phyloP scores from a whole-genome alignment of 257 asterid species.

The Lithospermum erythrorhizon region DNA sequence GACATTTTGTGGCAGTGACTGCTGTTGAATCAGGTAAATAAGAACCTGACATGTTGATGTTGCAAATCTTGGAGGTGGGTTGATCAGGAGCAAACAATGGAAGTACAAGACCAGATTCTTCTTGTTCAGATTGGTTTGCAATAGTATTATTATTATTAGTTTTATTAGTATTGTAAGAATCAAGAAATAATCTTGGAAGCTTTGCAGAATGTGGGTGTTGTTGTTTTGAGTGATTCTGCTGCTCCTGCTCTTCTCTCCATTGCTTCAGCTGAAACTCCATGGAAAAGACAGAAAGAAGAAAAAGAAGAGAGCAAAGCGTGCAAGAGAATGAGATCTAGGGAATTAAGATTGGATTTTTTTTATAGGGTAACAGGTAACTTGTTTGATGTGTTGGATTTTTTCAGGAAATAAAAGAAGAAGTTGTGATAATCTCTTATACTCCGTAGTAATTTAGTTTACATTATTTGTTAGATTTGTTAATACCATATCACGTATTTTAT shows the following conservation, averaged over 20 bases:
- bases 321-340: not conserved
- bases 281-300: not conserved
- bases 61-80: constrained; percentile 27
- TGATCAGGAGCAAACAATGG: constrained; percentile 66
- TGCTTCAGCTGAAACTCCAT: constrained; percentile 17
- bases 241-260: constrained; percentile 41
- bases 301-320: not conserved
- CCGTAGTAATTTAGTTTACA: too few relatives aligned
- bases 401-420: not conserved
- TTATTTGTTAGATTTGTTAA: too few relatives aligned
- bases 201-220: constrained; percentile 28
- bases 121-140: not conserved
- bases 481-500: too few relatives aligned
- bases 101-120: constrained; percentile 25
- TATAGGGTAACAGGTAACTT: not conserved
- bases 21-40: constrained; percentile 36
- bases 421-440: too few relatives aligned
- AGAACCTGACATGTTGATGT: constrained; percentile 40
- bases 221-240: constrained; percentile 27
- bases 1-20: constrained; percentile 30
- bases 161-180: constrained; percentile 10
- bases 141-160: constrained; percentile 5
- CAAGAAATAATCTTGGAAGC: constrained; percentile 39
- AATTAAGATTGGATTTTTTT: not conserved
- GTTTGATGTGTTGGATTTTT: not conserved